Conservation (phyloP, 75 land plant species). For the Pinus tabuliformis region DNA sequence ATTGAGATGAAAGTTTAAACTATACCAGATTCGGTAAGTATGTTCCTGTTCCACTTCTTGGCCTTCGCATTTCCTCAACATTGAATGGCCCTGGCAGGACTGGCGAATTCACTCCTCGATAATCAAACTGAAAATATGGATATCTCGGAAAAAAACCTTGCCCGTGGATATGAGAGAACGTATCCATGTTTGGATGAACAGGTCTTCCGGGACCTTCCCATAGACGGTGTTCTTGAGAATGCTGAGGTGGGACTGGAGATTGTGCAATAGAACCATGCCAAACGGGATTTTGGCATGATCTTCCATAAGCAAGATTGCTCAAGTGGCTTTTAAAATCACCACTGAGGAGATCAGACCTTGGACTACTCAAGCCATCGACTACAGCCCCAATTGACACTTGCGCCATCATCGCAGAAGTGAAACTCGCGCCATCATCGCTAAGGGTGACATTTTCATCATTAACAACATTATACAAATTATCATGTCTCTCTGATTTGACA, state of each 20-base stretch:
- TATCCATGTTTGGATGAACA: background rate
- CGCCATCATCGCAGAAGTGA: background rate
- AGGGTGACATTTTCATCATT: background rate
- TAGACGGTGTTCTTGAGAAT: background rate
- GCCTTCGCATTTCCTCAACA: background rate
- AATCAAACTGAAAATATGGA: background rate
- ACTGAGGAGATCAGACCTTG: conserved; percentile 8
- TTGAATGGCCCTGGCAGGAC: background rate
- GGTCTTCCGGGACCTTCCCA: conserved; percentile 31
- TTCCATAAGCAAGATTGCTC: conserved; percentile 8
- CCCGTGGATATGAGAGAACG: background rate
- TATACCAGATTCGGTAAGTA: conserved; percentile 26
- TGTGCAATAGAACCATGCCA: conserved; percentile 1
- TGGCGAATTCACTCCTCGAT: background rate
- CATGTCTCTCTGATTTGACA: background rate
- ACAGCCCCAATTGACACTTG: background rate
- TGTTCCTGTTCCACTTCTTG: conserved; percentile 30
- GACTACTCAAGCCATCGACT: background rate
- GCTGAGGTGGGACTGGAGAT: conserved; percentile 1
- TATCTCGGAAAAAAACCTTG: background rate
- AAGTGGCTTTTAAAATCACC: conserved; percentile 14
- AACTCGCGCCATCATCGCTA: background rate
- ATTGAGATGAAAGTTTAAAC: background rate
- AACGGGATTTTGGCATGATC: conserved; percentile 6
- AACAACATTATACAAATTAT: background rate